Base-by-base conservation (phyloP, 1,284 basidiomycete species). In the Pseudozyma sp. region DNA sequence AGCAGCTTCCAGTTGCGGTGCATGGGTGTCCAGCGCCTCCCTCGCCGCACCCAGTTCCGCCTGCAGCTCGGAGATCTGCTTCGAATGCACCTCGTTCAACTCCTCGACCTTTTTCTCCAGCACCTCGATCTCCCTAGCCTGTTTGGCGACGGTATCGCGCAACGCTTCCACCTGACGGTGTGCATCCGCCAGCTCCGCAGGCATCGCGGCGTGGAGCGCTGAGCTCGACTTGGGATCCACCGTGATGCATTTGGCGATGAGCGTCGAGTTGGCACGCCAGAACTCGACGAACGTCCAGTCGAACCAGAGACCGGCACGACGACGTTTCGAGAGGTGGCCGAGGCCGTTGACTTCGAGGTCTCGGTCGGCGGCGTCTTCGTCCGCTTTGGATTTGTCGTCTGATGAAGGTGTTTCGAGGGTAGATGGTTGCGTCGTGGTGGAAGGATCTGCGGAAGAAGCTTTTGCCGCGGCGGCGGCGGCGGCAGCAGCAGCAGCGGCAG, bases 201-300 rank as follows among this genome's bases (percentile, higher is more conserved):
- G 66, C 9, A 60, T 47, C 4, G 78, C 68, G 10, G 74, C 59
- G 19, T 67, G 64, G 0, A 34, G 40, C 0, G 75, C 59, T 2
- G 79, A 76, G 14, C 74, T 59, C 14, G 75, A 68, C 3, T 49
- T 48, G 1, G 82, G 82, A 16, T 80, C 80, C 29, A 81, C 66
- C 1, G 79, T 70, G 43, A 84, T 82, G 4, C 75, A 71, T 51
- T 77, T 80, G 17, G 77, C 65, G 16, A 83, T 74, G 10, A 63
- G 61, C 4, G 94, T 93, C 79, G 94, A 96, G 82, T 96, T 94
- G 55, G 93, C 67, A 86, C 98, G 97, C 92, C 94, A 95, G 84
- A 98, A 99, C 85, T 99, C 96, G n/a, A 97, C 91, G 85, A 98
- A 99, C 2, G 91, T 89, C 94, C 94, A 98, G 83, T 98, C 94